These are phyloP conservation scores for Viola pubescens DNA, from an alignment of 441 rosid species.

Conservation along the genomic window DNA sequence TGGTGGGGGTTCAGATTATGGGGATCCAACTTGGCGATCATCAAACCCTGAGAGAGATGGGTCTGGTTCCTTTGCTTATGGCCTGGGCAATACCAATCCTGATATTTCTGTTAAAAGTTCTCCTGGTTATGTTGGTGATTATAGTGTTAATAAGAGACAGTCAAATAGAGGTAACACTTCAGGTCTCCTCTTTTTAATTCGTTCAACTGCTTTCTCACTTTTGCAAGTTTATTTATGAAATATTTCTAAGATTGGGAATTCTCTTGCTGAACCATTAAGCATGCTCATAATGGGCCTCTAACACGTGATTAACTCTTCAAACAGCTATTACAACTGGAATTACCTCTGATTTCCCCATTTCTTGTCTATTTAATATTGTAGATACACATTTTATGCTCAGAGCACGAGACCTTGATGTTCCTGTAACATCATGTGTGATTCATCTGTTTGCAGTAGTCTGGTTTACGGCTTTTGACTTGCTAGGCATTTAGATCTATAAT, in stretches of 20 bases:
- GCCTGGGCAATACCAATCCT: constrained; percentile 58
- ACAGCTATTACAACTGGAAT: no score
- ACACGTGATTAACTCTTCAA: neutral
- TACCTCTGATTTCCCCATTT: neutral
- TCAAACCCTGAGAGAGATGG: constrained; percentile 52
- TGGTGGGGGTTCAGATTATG: constrained; percentile 56
- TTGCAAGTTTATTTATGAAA: neutral
- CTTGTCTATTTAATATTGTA: neutral
- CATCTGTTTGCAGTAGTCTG: no score
- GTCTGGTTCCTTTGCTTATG: constrained; percentile 60
- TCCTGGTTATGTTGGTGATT: constrained; percentile 82
- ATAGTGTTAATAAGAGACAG: constrained; percentile 80
- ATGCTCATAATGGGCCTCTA: constrained; percentile 3
- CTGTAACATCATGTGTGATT: no score
- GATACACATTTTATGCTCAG: no score
- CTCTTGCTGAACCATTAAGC: neutral
- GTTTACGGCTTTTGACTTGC: no score
- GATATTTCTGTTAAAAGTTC: constrained; percentile 65
- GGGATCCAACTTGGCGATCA: constrained; percentile 66
- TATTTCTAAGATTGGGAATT: neutral
- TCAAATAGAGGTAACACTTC: constrained; percentile 66
- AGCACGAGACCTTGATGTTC: no score
- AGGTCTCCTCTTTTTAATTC: constrained; percentile 7
- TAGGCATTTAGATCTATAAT: no score
- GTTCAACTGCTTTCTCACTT: constrained; percentile 12